Evolutionary conservation across 2,329 filamentous ascomycete species (phyloP), one percentile per base, ranked within the genome.

Genomic region (Fusarium secorum): DNA sequence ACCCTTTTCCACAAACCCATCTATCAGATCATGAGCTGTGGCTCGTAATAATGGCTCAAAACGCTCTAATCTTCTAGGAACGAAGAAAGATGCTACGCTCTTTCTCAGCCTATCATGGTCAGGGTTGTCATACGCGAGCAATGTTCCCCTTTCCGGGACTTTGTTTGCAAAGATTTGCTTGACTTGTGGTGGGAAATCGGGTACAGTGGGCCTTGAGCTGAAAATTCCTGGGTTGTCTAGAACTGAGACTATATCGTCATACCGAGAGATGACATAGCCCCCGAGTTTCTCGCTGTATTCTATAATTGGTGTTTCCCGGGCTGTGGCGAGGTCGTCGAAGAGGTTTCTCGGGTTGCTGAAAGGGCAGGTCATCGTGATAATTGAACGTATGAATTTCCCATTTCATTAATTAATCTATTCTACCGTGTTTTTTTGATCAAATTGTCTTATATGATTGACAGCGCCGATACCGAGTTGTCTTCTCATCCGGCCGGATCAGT

Each of bases 361-460:
- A n/a, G 48, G 48, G 24, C 32, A 52, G 10, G 32, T 9, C 48
- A 52, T 52, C 7, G 32, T 38, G 18, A 22, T 2, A 26, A n/a
- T 13, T n/a, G 10, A 22, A 4, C 14, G 3, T 14, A 6, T 4
- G 1, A 18, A 14, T 20, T 26, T 8, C 15, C 3, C 32, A 26
- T 38, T 11, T 11, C 48, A 0, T 4, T 11, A 9, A 26, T 3
- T 26, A 8, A 4, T 11, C 10, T 24, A 26, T 4, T 17, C 10
- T 28, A 17, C 7, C 1, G 7, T 22, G 3, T 0, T 13, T 7
- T 7, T 11, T 9, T 8, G 4, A 38, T 52, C 2, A 38, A 17
- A 52, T 38, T 17, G 10, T n/a, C 18, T 52, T 52, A 52, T 38
- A 28, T 17, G 7, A 26, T 26, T 26, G 7, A 26, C 3, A n/a